These are phyloP conservation scores for Hypoxylon perforatum DNA, from an alignment of 495 filamentous ascomycete species.

Conservation along the genomic window DNA sequence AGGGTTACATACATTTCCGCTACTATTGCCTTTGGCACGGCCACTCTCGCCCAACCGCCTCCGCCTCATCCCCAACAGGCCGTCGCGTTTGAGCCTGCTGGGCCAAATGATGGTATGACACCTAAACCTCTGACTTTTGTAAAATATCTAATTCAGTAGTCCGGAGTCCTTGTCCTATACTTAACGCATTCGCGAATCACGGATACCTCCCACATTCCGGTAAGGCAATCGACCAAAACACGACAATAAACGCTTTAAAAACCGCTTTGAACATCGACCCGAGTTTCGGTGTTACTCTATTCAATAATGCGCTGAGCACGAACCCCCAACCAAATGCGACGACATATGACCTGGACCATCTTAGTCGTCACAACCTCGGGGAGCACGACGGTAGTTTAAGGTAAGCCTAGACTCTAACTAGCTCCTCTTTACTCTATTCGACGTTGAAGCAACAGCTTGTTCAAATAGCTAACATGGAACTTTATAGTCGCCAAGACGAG, in stretches of 20 bases:
- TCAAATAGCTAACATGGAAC: slow-evolving; percentile 7
- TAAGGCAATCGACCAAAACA: slow-evolving; percentile 49
- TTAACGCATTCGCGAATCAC: slow-evolving; percentile 54
- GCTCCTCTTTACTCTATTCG: too few relatives aligned
- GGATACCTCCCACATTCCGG: slow-evolving; percentile 52
- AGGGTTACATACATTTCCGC: slow-evolving; percentile 27
- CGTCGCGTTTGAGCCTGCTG: slow-evolving; percentile 21
- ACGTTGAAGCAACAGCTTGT: too few relatives aligned
- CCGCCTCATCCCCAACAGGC: too few relatives aligned
- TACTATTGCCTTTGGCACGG: slow-evolving; percentile 25
- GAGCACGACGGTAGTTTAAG: slow-evolving; percentile 66
- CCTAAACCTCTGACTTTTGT: slow-evolving; percentile 22
- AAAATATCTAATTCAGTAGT: slow-evolving; percentile 36
- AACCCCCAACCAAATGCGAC: slow-evolving; percentile 64
- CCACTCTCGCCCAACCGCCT: slow-evolving; percentile 3
- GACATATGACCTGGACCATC: slow-evolving; percentile 59
- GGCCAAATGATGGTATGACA: slow-evolving; percentile 35
- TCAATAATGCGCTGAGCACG: slow-evolving; percentile 53
- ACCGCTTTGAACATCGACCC: slow-evolving; percentile 57
- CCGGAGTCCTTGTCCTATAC: slow-evolving; percentile 53
- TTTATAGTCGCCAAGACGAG: slow-evolving; percentile 56
- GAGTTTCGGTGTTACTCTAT: slow-evolving; percentile 50
- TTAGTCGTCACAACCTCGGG: slow-evolving; percentile 59
- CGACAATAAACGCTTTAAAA: slow-evolving; percentile 49
- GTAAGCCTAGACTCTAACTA: too few relatives aligned